Evolutionary conservation across 805 yeast species (phyloP).

Genomic region (Metschnikowia proteae): DNA sequence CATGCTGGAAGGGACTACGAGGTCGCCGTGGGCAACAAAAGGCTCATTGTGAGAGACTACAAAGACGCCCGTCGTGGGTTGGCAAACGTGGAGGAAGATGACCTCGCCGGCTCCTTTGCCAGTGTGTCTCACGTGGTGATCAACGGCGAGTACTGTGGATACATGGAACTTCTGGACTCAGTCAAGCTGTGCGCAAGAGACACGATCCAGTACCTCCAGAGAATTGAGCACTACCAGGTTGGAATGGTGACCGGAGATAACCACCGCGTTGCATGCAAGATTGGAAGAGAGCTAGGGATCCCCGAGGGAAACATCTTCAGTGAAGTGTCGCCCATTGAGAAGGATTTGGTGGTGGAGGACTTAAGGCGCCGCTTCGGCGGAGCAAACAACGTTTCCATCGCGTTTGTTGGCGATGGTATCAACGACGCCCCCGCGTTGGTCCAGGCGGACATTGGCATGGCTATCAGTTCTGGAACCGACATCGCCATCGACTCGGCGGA

Average conservation of each 20-base stretch:
- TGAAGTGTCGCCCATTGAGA: slow-evolving; percentile 72
- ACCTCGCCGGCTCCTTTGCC: slow-evolving; percentile 24
- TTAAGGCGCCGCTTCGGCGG: slow-evolving; percentile 47
- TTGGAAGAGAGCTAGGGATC: slow-evolving; percentile 69
- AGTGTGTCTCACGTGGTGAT: slow-evolving; percentile 58
- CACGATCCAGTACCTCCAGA: slow-evolving; percentile 53
- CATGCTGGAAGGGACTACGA: slow-evolving; percentile 1
- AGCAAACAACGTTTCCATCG: slow-evolving; percentile 44
- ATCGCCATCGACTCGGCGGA: slow-evolving; percentile 98
- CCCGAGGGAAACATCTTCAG: slow-evolving; percentile 62
- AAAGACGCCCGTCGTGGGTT: slow-evolving; percentile 11
- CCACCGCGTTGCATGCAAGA: slow-evolving; percentile 51
- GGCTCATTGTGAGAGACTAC: slow-evolving; percentile 31
- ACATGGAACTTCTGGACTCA: slow-evolving; percentile 61
- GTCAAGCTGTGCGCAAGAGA: slow-evolving; percentile 61
- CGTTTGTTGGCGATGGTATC: slow-evolving; percentile 96
- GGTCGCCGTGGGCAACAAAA: slow-evolving; percentile 49
- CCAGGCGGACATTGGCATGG: slow-evolving; percentile 83
- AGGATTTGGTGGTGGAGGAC: slow-evolving; percentile 60
- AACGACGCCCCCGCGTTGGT: slow-evolving; percentile 97
- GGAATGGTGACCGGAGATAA: slow-evolving; percentile 94
- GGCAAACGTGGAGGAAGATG: slow-evolving; percentile 10
- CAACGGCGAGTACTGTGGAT: slow-evolving; percentile 58
- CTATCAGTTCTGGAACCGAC: slow-evolving; percentile 90
- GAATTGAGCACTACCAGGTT: slow-evolving; percentile 50